Evolutionary conservation across 2,329 filamentous ascomycete genomes (phyloP), one percentile per base, ranked within the genome.

Genomic region (Ophiocordyceps sinensis): DNA sequence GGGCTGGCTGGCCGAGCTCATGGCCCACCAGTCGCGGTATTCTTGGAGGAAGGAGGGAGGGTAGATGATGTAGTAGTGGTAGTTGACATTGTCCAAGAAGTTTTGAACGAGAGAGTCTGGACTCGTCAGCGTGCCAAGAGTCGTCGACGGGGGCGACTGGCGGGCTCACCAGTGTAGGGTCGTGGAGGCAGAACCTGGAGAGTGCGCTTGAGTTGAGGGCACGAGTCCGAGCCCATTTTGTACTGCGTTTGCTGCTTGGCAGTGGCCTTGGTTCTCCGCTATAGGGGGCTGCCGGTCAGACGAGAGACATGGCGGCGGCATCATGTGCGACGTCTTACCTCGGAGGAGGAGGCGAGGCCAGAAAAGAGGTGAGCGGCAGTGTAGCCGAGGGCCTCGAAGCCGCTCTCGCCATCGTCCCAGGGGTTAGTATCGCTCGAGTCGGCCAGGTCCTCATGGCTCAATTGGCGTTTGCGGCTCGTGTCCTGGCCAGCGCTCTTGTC

Each of bases 51-150:
- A 63, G 5, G 51, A 49, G 0, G 53, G 45, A 0, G 61, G 57
- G 41, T 64, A 61, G 28, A 62, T 47, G 38, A 63, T 57, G 43
- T 63, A 63, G 51, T 61, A 59, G 43, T 63, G 60, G 39, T 52
- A 63, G 43, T 64, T 64, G 45, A 58, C 59, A 34, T 55, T 52
- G 38, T 53, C 51, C 13, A 64, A 47, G 40, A 63, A 64, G 46
- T 61, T 60, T 32, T 64, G 55, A 10, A 64, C 53, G 7, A 64
- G 49, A 10, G 47, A 49, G 43, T 63, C 61, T 64, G 15, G 29
- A 13, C 14, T 13, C 7, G 15, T 41, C 12, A 26, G 30, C 21
- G 14, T 19, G 36, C 2, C 19, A 2, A 8, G 29, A 14, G 8
- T 4, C 11, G 21, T 2, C 9, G 21, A 19, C 14, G 4, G 21